Conservation (phyloP, 176 grass and related monocot species). For the Alopecurus myosuroides region DNA sequence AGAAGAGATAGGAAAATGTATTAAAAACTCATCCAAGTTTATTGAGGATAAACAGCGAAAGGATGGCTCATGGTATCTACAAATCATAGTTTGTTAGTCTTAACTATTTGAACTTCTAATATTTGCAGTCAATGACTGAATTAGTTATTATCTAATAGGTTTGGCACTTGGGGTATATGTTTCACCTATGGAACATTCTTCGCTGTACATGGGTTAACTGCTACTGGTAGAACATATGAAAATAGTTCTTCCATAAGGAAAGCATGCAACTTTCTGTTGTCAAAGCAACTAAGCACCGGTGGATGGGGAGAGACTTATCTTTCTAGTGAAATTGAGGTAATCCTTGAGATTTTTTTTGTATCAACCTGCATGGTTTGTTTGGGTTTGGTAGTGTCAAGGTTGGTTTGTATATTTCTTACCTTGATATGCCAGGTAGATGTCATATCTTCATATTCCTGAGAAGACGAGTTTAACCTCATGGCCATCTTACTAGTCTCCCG, state of each 20-base stretch:
- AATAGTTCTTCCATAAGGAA: constrained; percentile 35
- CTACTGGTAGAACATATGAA: constrained; percentile 37
- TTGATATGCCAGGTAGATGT: neutral
- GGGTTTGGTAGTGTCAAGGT: neutral
- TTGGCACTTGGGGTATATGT: constrained; percentile 48
- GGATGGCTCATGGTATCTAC: constrained; percentile 53
- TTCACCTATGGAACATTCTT: constrained; percentile 64
- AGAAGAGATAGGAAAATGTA: constrained; percentile 44
- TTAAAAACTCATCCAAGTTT: constrained; percentile 23
- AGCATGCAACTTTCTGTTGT: constrained; percentile 53
- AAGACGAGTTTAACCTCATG: neutral
- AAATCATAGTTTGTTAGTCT: neutral
- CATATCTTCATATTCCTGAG: neutral
- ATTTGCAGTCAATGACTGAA: neutral
- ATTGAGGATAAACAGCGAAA: constrained; percentile 41
- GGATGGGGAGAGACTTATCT: constrained; percentile 57
- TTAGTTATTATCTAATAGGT: constrained; percentile 23
- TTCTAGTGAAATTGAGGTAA: constrained; percentile 26
- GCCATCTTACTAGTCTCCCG: neutral
- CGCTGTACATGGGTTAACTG: constrained; percentile 35
- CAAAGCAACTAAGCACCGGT: constrained; percentile 39
- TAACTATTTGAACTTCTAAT: neutral
- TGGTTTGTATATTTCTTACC: neutral
- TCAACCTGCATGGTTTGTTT: too few species aligned
- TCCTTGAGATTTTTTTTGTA: neutral